Percentiles rank a stretch among this genome's conserved stretches.
These are phyloP conservation scores for Leccinum obscurum DNA, from an alignment of 768 basidiomycete species.

Conservation along the genomic window DNA sequence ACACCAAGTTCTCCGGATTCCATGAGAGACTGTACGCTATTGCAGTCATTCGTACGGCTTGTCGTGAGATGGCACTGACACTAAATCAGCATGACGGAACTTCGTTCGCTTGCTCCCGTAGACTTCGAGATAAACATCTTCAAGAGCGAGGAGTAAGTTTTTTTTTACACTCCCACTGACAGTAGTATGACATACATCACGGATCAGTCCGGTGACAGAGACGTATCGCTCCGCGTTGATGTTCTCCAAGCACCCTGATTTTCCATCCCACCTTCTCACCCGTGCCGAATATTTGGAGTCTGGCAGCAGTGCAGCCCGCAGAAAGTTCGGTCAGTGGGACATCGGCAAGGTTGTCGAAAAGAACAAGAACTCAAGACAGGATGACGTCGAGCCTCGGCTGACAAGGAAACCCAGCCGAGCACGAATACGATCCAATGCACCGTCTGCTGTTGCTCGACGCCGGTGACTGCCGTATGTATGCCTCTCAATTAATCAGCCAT, in stretches of 20 bases:
- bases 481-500: conserved; percentile 4
- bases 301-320: conserved; percentile 72
- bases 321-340: conserved; percentile 72
- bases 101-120: conserved; percentile 79
- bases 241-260: conserved; percentile 55
- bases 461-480: conserved; percentile 21
- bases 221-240: conserved; percentile 60
- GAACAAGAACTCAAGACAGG: conserved; percentile 19
- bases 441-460: conserved; percentile 25
- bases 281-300: conserved; percentile 83
- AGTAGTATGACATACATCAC: conserved; percentile 17
- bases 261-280: conserved; percentile 59
- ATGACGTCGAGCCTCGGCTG: conserved; percentile 27
- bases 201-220: conserved; percentile 61
- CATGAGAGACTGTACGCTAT: conserved; percentile 68
- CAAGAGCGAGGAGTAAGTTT: conserved; percentile 69
- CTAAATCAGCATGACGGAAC: conserved; percentile 60
- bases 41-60: conserved; percentile 13
- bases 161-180: conserved; percentile 10
- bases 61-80: conserved; percentile 16
- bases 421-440: conserved; percentile 23
- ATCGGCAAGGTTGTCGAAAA: conserved; percentile 25
- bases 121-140: conserved; percentile 76
- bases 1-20: conserved; percentile 73
- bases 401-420: conserved; percentile 30